phyloP scores from a whole-genome alignment of 2,329 filamentous ascomycete genomes.

The Aspergillus tubingensis region DNA sequence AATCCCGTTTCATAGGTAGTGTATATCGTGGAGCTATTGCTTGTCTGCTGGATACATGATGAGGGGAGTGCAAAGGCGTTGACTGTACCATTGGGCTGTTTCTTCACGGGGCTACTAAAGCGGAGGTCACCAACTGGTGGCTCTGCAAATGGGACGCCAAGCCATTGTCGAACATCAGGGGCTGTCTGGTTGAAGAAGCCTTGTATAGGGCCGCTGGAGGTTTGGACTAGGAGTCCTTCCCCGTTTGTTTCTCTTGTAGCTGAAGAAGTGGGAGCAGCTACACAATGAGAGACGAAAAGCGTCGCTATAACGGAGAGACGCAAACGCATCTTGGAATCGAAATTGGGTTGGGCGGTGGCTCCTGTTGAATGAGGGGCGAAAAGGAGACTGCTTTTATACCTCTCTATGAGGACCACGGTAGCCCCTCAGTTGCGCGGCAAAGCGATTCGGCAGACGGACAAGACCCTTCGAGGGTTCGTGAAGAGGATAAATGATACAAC shows the following conservation, averaged over 20 bases:
- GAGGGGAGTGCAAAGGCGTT: constrained; percentile 16
- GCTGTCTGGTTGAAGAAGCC: constrained; percentile 21
- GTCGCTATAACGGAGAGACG: neutral
- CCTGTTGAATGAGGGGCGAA: neutral
- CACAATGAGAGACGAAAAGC: neutral
- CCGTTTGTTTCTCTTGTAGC: neutral
- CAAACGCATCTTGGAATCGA: neutral
- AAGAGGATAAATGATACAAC: neutral
- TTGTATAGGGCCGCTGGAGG: constrained; percentile 18
- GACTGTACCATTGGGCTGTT: constrained; percentile 21
- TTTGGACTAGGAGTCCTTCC: constrained; percentile 10
- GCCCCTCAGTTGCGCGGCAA: neutral
- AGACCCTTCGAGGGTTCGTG: neutral
- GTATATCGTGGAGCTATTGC: constrained; percentile 19
- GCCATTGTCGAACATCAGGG: constrained; percentile 33
- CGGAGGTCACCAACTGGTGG: constrained; percentile 47
- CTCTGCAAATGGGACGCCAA: constrained; percentile 50
- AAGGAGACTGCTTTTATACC: neutral
- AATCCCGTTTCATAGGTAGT: constrained; percentile 18
- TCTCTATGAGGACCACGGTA: neutral
- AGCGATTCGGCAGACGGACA: neutral
- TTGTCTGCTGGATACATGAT: constrained; percentile 11
- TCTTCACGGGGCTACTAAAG: constrained; percentile 39
- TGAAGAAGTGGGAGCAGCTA: neutral
- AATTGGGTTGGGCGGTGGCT: neutral